Base-by-base conservation (phyloP, 257 asterid species). In the Nemophila menziesii region DNA sequence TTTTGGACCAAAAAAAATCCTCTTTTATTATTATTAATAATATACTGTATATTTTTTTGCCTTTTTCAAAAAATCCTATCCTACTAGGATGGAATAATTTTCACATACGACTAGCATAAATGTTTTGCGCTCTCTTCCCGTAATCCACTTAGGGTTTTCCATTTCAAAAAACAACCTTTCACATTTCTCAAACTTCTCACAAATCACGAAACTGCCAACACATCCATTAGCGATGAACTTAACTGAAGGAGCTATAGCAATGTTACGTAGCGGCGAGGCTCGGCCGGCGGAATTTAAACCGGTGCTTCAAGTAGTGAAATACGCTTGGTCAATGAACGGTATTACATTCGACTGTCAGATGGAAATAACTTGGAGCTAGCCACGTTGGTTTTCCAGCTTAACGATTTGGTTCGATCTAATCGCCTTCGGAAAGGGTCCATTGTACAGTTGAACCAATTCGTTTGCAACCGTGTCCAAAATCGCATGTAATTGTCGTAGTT, bases 321-420 rank as follows among this genome's bases (percentile, higher is more conserved):
- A n/a, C n/a, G n/a, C n/a, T n/a, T n/a, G n/a, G n/a, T n/a, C 7
- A 29, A 29, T 13, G 94, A 85, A 44, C 54, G 99, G 8, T 81
- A 68, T 17, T 70, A 96, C 43, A 12, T 85, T 11, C 17, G 79
- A 24, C 58, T 90, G 2, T 90, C 99, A 5, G 99, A 90, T 41
- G 96, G 96, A 0, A 6, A 14, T 8, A 60, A 57, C 47, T 3
- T 56, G 16, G 83, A 74, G 74, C 92, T 81, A 63, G 93, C 86
- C 2, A 90, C 85, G 99, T 71, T 90, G 61, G 89, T 75, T 20
- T 77, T 83, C 39, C 96, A 85, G 70, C 72, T 46, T 3, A 90
- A 85, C 55, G 76, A 74, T 0, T 56, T 90, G 63, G 85, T 90
- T 16, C 63, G 63, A 5, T 54, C 81, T 8, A 52, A 51, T 23